phyloP scores from a whole-genome alignment of 768 basidiomycete genomes.

The Serendipita sp. region DNA sequence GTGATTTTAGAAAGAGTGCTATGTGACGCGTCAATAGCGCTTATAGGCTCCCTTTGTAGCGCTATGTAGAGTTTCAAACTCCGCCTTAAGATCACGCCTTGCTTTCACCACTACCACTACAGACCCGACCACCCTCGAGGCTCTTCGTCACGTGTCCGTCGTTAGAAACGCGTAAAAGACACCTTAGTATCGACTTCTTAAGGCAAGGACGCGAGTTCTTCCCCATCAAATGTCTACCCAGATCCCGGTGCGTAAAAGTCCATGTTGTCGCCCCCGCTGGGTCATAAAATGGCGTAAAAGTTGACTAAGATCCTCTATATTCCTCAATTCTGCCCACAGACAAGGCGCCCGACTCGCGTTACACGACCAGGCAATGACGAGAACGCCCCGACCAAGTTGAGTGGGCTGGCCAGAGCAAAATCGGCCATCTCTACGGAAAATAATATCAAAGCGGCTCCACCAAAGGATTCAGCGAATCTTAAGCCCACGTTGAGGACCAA shows the following conservation, averaged over 20 bases:
- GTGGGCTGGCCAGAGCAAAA: not conserved
- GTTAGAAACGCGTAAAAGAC: not conserved
- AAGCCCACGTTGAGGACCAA: not conserved
- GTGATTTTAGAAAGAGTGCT: too few relatives aligned
- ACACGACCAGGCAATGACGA: not conserved
- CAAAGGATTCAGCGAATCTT: not conserved
- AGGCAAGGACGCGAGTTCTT: not conserved
- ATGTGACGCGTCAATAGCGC: not conserved
- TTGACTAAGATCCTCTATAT: not conserved
- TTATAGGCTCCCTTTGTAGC: not conserved
- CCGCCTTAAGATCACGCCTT: not conserved
- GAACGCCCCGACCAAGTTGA: not conserved
- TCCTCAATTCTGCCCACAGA: not conserved
- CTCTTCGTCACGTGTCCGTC: not conserved
- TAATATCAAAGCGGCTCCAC: not conserved
- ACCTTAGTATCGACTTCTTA: not conserved
- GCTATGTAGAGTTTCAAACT: not conserved
- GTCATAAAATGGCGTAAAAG: not conserved
- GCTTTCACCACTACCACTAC: not conserved
- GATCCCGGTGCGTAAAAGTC: conserved; percentile 2
- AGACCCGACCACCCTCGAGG: not conserved
- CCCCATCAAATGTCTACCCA: not conserved
- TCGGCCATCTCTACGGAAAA: not conserved
- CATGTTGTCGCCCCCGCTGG: conserved; percentile 2
- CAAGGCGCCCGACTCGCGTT: not conserved